A percentile compares a stretch with the other conserved stretches of the same genome.
These are phyloP conservation scores for Strigomonas culicis DNA, from an alignment of 208 protist species.

Conservation along the genomic window DNA sequence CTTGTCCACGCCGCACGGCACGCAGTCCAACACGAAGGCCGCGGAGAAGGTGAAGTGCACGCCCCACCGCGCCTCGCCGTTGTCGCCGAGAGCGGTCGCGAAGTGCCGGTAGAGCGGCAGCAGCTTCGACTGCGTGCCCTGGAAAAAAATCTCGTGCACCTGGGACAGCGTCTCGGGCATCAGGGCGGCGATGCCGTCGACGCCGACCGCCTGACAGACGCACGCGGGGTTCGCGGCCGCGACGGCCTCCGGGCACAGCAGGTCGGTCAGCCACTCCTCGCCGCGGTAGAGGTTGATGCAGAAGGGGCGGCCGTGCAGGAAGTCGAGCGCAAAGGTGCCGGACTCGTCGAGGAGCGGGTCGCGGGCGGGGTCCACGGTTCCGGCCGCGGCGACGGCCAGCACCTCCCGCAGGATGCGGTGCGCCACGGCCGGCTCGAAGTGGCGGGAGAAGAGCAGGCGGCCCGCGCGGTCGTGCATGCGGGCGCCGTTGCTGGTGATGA, in stretches of 20 bases:
- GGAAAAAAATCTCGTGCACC: conserved; percentile 12
- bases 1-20: conserved; percentile 36
- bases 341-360: not conserved
- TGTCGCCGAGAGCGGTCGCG: not conserved
- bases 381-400: not conserved
- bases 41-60: conserved; percentile 30
- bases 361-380: no score
- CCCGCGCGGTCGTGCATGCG: conserved; percentile 40
- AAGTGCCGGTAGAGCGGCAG: conserved; percentile 14
- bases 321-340: not conserved
- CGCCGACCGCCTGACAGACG: conserved; percentile 22
- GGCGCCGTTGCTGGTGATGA: conserved; percentile 74
- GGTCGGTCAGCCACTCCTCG: conserved; percentile 33
- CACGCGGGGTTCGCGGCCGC: conserved; percentile 13
- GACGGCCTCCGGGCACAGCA: conserved; percentile 13
- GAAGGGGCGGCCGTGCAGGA: conserved; percentile 4
- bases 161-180: not conserved
- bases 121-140: conserved; percentile 4
- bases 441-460: conserved; percentile 24
- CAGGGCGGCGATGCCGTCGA: conserved; percentile 13
- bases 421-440: conserved; percentile 34
- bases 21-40: conserved; percentile 39
- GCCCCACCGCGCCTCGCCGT: not conserved
- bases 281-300: conserved; percentile 28
- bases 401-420: conserved; percentile 29